Evolutionary conservation across 2,329 filamentous ascomycete genomes (phyloP).

Genomic region (Tympanopsis confertula): DNA sequence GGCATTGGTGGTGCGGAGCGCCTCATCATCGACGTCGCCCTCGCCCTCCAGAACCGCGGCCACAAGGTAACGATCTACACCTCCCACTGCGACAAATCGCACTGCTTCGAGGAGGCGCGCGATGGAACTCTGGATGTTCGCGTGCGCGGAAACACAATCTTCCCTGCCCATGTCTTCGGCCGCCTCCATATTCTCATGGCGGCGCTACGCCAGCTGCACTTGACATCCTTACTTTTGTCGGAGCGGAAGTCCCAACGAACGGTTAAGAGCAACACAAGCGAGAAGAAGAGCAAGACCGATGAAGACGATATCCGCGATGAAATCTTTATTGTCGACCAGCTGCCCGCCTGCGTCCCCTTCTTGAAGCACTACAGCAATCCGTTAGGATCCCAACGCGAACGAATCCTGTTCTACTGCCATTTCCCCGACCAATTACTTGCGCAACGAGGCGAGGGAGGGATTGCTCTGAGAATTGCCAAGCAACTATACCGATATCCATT

Average conservation of each 20-base stretch:
- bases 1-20: conserved; percentile 94
- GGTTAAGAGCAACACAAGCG: conserved; percentile 13
- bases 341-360: conserved; percentile 79
- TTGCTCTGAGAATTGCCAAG: background rate
- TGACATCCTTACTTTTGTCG: conserved; percentile 52
- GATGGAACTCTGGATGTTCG: conserved; percentile 87
- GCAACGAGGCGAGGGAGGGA: conserved; percentile 38
- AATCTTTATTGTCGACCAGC: conserved; percentile 79
- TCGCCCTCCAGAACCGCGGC: conserved; percentile 75
- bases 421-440: conserved; percentile 88
- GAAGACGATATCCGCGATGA: background rate
- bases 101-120: conserved; percentile 94
- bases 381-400: conserved; percentile 27
- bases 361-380: conserved; percentile 38
- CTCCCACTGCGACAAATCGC: conserved; percentile 76
- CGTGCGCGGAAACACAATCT: conserved; percentile 69
- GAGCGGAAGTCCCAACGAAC: conserved; percentile 49
- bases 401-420: conserved; percentile 90
- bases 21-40: conserved; percentile 85
- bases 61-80: conserved; percentile 89
- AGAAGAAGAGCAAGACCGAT: too few relatives aligned
- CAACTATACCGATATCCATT: conserved; percentile 73
- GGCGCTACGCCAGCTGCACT: conserved; percentile 76
- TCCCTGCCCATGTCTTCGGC: conserved; percentile 67
- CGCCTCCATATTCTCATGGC: conserved; percentile 87